Conservation (phyloP, 148 eudicot species). For the Nepenthes mirabilis region DNA sequence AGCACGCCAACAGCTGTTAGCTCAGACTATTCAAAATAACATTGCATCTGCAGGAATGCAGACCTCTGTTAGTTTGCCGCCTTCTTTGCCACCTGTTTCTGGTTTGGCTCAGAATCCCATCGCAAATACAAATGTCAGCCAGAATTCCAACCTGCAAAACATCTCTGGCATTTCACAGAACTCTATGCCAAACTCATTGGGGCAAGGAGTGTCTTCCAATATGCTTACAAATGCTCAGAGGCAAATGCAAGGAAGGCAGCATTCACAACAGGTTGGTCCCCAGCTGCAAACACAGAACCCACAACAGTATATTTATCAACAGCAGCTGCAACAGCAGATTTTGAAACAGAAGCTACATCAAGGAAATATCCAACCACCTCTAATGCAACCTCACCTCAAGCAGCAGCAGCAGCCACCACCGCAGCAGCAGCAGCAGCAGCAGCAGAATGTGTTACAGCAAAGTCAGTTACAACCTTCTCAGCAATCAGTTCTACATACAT, state of each 20-base stretch:
- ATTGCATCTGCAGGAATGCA: slow-evolving; percentile 42
- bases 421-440: slow-evolving; percentile 38
- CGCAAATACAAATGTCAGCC: slow-evolving; percentile 57
- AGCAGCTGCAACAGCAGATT: slow-evolving; percentile 46
- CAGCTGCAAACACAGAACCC: slow-evolving; percentile 56
- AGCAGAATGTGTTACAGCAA: slow-evolving; percentile 39
- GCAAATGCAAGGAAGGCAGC: slow-evolving; percentile 69
- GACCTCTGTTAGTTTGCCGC: slow-evolving; percentile 48
- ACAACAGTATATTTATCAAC: slow-evolving; percentile 54
- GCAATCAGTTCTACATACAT: slow-evolving; percentile 65
- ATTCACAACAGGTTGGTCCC: slow-evolving; percentile 33
- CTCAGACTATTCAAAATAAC: slow-evolving; percentile 57
- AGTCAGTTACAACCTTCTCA: slow-evolving; percentile 50
- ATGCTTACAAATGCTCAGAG: slow-evolving; percentile 63
- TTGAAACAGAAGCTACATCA: slow-evolving; percentile 55
- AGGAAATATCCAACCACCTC: slow-evolving; percentile 42
- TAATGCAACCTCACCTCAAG: slow-evolving; percentile 46
- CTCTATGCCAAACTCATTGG: slow-evolving; percentile 60
- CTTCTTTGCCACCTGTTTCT: slow-evolving; percentile 43
- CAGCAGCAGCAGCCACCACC: slow-evolving; percentile 27
- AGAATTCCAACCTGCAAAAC: slow-evolving; percentile 55
- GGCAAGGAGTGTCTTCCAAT: slow-evolving; percentile 57
- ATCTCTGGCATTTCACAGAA: slow-evolving; percentile 52
- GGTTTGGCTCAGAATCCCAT: slow-evolving; percentile 45
- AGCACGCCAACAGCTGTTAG: slow-evolving; percentile 46